A percentile compares a stretch with the other conserved stretches of the same genome.
Conservation (phyloP, 2,329 filamentous ascomycete genomes). For the Fusarium stilboides region DNA sequence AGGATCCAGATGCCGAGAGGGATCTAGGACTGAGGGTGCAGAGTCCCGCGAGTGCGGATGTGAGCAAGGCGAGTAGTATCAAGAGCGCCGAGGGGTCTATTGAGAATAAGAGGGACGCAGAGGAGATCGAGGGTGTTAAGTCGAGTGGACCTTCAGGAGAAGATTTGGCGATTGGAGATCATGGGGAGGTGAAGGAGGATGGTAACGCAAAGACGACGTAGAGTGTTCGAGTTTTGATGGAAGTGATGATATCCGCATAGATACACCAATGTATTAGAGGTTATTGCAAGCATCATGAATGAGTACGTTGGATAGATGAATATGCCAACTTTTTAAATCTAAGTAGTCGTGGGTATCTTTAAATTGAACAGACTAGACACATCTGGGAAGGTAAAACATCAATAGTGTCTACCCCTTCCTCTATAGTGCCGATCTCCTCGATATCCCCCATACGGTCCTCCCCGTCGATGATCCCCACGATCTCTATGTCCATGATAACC, state of each 20-base stretch:
- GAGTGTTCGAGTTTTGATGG: conserved; percentile 1
- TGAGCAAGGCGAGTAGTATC: conserved; percentile 82
- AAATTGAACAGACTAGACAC: conserved; percentile 3
- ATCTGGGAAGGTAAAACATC: conserved; percentile 9
- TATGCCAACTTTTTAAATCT: neutral
- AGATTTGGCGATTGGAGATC: conserved; percentile 45
- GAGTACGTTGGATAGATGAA: neutral
- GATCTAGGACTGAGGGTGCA: conserved; percentile 78
- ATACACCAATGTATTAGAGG: neutral
- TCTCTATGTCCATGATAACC: conserved; percentile 54
- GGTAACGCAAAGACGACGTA: neutral
- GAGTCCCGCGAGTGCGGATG: conserved; percentile 74
- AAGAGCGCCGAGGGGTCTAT: conserved; percentile 55
- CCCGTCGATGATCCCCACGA: conserved; percentile 53
- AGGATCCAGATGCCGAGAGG: conserved; percentile 65
- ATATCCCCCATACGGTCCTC: conserved; percentile 55
- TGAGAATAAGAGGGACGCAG: conserved; percentile 35
- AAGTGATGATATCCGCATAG: conserved; percentile 20
- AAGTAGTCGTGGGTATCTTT: conserved; percentile 31
- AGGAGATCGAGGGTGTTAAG: conserved; percentile 54
- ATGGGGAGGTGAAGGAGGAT: conserved; percentile 8
- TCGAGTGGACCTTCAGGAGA: conserved; percentile 57
- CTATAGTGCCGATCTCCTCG: conserved; percentile 55
- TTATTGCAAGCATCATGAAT: conserved; percentile 1
- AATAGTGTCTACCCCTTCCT: conserved; percentile 55